Evolutionary conservation across 179 eudicot species (phyloP).

Genomic region (Monotropa hypopitys): DNA sequence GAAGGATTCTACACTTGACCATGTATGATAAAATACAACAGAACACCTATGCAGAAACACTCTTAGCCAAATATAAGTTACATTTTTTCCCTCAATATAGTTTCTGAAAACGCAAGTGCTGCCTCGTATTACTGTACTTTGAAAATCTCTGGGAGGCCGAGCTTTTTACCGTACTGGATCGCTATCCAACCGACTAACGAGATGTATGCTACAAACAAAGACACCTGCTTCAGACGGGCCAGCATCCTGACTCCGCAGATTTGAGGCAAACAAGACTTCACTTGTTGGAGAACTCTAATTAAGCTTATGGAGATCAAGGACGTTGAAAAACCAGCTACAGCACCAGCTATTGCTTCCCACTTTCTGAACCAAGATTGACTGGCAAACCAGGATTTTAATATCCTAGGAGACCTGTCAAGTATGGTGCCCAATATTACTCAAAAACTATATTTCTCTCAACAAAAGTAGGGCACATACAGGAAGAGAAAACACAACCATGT

Average conservation of each 20-base stretch:
- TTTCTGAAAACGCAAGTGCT: slow-evolving; percentile 12
- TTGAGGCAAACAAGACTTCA: slow-evolving; percentile 22
- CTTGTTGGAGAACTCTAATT: slow-evolving; percentile 25
- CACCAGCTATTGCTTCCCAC: slow-evolving; percentile 55
- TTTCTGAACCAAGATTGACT: slow-evolving; percentile 28
- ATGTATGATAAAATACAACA: slow-evolving; percentile 5
- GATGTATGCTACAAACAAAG: slow-evolving; percentile 60
- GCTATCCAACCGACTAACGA: slow-evolving; percentile 62
- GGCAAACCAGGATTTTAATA: slow-evolving; percentile 42
- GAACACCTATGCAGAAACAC: slow-evolving; percentile 4
- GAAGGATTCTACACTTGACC: not conserved
- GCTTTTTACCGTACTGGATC: slow-evolving; percentile 52
- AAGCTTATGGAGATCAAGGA: slow-evolving; percentile 39
- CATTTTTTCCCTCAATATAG: slow-evolving; percentile 3
- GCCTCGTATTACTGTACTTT: not conserved
- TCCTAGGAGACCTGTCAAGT: slow-evolving; percentile 44
- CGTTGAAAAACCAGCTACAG: slow-evolving; percentile 41
- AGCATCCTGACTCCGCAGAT: slow-evolving; percentile 15
- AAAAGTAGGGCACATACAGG: not conserved
- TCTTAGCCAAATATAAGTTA: slow-evolving; percentile 8
- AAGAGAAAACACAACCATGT: not conserved
- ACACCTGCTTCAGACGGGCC: slow-evolving; percentile 31
- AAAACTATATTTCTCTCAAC: not conserved
- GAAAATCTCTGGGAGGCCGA: slow-evolving; percentile 35
- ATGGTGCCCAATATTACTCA: not conserved